Base-by-base conservation (phyloP, 2,329 filamentous ascomycete species). In the Beauveria rudraprayagi region DNA sequence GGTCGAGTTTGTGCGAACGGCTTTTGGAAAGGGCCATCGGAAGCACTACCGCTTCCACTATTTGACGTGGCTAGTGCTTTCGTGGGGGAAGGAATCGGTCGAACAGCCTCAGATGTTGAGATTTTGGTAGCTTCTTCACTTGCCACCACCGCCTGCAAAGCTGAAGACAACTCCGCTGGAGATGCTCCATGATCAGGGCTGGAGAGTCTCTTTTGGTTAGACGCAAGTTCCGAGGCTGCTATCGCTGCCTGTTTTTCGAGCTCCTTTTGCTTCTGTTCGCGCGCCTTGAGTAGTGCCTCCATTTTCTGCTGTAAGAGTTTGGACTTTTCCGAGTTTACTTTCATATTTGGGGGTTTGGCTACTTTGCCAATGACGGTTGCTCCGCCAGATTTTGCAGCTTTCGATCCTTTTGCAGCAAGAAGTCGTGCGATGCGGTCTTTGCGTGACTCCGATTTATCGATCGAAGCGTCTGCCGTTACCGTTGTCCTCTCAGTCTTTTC, bases 351-450 rank as follows among this genome's bases (percentile, higher is more conserved):
- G 11, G 60, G 24, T 40, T 71, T 69, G 9, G 54, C 19, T 17
- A 62, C n/a, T 24, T 61, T 43, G 28, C 61, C 52, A 17, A 64
- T 37, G 5, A 66, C 53, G 16, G 37, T 44, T 63, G 61, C 53
- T 16, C 65, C 52, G 1, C 62, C 59, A 30, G 63, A 19, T 34
- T 70, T 58, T 28, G 67, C 63, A 28, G 67, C 48, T 40, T 87
- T 89, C 40, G 83, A 83, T 56, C 81, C 82, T 70, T 90, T 92
- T 1, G 84, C 85, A n/a, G 89, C 89, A 60, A 92, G 78, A 60
- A 92, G 80, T 54, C 87, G 84, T 4, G 89, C 89, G 63, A 93
- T 90, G 47, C 90, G 84, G 65, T 91, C 89, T 66, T 90, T 90
- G 24, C 90, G 82, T 68, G 89, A 85, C 65, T 89, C 79, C 8